Evolutionary conservation across 805 yeast species (phyloP).

Genomic region (Saturnispora gosingensis): DNA sequence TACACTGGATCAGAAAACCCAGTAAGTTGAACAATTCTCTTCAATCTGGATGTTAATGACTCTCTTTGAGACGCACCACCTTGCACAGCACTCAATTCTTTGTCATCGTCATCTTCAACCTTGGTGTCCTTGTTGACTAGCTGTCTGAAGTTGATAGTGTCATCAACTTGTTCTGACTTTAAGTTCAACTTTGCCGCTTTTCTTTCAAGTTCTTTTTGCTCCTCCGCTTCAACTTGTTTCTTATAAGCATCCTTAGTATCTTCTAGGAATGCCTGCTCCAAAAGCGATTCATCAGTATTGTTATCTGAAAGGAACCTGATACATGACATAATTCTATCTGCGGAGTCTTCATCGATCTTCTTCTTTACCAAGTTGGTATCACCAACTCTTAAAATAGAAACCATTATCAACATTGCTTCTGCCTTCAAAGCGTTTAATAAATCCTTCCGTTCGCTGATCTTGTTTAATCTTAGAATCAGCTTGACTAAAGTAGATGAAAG

Average conservation of each 20-base stretch:
- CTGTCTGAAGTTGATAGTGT: slow-evolving; percentile 70
- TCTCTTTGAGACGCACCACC: slow-evolving; percentile 43
- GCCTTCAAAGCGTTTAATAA: slow-evolving; percentile 80
- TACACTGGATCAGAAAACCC: slow-evolving; percentile 97
- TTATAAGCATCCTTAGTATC: slow-evolving; percentile 83
- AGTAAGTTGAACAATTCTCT: slow-evolving; percentile 86
- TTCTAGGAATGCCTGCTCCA: slow-evolving; percentile 68
- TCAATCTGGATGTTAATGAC: slow-evolving; percentile 66
- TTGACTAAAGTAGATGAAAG: slow-evolving; percentile 83
- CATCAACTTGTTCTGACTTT: slow-evolving; percentile 71
- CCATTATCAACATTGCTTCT: slow-evolving; percentile 88
- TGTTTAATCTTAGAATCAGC: slow-evolving; percentile 67
- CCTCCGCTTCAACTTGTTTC: slow-evolving; percentile 54
- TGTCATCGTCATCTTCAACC: slow-evolving; percentile 38
- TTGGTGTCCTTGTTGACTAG: slow-evolving; percentile 39
- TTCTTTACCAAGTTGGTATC: slow-evolving; percentile 60
- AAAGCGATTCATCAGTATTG: slow-evolving; percentile 34
- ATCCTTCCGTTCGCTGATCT: slow-evolving; percentile 39
- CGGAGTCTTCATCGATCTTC: slow-evolving; percentile 90
- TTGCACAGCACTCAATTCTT: slow-evolving; percentile 52
- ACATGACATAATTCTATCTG: slow-evolving; percentile 88
- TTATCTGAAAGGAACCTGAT: slow-evolving; percentile 70
- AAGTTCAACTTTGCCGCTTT: slow-evolving; percentile 50
- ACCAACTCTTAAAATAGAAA: slow-evolving; percentile 83
- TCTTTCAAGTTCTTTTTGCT: slow-evolving; percentile 44